Base-by-base conservation (phyloP, 306 rosid species). In the Lablab purpureus region DNA sequence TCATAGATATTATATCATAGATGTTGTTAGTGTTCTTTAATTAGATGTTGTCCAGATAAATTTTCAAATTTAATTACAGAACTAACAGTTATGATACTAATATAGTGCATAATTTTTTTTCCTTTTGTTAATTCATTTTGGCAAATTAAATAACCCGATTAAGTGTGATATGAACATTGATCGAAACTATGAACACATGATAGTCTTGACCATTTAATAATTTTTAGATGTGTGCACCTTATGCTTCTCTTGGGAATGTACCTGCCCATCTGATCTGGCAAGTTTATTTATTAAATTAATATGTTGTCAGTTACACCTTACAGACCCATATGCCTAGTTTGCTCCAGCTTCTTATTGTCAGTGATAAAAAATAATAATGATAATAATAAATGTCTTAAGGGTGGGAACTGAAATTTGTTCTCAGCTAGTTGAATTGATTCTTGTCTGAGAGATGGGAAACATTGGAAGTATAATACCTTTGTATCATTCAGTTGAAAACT, bases 261-360 rank as follows among this genome's bases (percentile, higher is more conserved):
- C 80, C 63, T 84, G 72, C 80, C 76, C 50, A 60, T 32, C 72
- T 78, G 71, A 74, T 79, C 80, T 71, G 59, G 21, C 67, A 52
- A 63, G 41, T 51, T 67, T 77, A 74, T 67, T 64, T 80, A 74
- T 71, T 65, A 79, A 74, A 75, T 55, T 19, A 63, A 1, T 32
- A 54, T 68, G 82, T 50, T 79, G 77, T 73, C 85, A 55, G 85
- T 82, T 58, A 51, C 80, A 80, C 65, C 41, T 81, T 43, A 76
- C 64, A 56, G 40, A 52, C 79, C 62, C 75, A 47, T 28, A 54
- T 43, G 81, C 52, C 67, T 25, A 45, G 64, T 63, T 79, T 75
- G 59, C 71, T 71, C 89, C 30, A 72, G 54, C 77, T 58, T 78
- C 81, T 67, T 67, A 45, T 66, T 73, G 83, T 83, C 83, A 52